phyloP scores from a whole-genome alignment of 129 eudicot genomes.

The Deinandra increscens region DNA sequence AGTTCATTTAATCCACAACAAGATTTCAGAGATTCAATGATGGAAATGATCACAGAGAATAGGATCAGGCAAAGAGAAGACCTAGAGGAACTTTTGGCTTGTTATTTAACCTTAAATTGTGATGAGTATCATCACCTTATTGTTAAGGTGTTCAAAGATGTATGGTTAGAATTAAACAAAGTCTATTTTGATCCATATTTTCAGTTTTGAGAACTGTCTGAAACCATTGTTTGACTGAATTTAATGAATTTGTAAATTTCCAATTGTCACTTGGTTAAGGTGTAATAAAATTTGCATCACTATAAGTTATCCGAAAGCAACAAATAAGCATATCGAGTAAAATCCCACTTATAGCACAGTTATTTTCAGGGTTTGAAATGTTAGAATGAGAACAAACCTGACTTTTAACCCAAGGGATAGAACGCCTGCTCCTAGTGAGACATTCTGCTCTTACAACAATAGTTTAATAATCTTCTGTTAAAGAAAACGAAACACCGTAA shows the following conservation, averaged over 20 bases:
- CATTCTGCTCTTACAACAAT: no score
- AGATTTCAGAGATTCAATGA: constrained; percentile 78
- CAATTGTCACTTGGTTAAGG: neutral
- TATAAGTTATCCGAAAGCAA: no score
- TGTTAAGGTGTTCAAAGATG: constrained; percentile 65
- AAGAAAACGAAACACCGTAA: neutral
- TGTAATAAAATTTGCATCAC: no score
- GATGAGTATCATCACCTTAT: constrained; percentile 74
- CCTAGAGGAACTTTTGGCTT: constrained; percentile 76
- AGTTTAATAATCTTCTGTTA: no score
- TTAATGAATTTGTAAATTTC: constrained; percentile 28
- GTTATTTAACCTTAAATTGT: constrained; percentile 61
- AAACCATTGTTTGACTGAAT: constrained; percentile 9
- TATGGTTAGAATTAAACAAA: constrained; percentile 57
- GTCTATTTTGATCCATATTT: constrained; percentile 25
- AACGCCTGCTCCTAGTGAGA: no score
- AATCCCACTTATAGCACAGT: no score
- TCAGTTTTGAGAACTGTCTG: constrained; percentile 21
- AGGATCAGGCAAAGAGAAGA: constrained; percentile 50
- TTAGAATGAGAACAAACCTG: no score
- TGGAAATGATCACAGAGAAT: constrained; percentile 68
- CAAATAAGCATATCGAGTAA: no score
- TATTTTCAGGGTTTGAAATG: no score
- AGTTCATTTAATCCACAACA: constrained; percentile 56
- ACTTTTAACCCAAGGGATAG: no score